Base-by-base conservation (phyloP, 2,329 filamentous ascomycete genomes). In the Macrophomina pseudophaseolina region DNA sequence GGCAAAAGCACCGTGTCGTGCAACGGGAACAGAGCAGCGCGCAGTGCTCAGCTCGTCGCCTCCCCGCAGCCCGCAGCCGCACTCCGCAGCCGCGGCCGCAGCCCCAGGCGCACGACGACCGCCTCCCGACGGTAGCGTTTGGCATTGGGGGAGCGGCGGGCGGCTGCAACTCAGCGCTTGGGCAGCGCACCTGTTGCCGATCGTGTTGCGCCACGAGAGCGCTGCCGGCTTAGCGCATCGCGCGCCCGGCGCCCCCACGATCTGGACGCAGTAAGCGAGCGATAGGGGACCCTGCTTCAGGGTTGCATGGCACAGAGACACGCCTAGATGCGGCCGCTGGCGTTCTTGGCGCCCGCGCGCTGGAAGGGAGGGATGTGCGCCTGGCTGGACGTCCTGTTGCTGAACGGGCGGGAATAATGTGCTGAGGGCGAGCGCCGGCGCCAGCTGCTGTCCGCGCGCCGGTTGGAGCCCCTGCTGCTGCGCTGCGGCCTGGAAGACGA, bases 241-340 rank as follows among this genome's bases (percentile, higher is more conserved):
- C 44, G 46, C 58, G 32, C 16, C 23, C 38, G 28, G 32, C 52
- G 52, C 32, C 58, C 56, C 58, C 58, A 44, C 58, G 58, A 62
- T 62, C 58, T 62, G 44, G 33, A 48, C 58, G 28, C 40, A 46
- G n/a, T 18, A 35, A 33, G 51, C 51, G 30, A 33, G 30, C 58
- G 58, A 38, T 14, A 18, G 16, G 40, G 54, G 18, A 23, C 35
- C 56, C 42, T 62, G 56, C 40, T 54, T 28, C 40, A 33, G 40
- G 38, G 56, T 48, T 46, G 56, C 56, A 60, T 58, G 53, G 53
- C 53, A 35, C 53, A 58, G 53, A 58, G 53, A 33, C 56, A 46
- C 54, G 54, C 49, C 49, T 30, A 33, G 49, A 52, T 51, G 49
- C 49, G 49, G 49, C 49, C 6, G 49, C 30, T 5, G 28, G 49